Percentiles rank a stretch among this genome's conserved stretches.
phyloP scores from a whole-genome alignment of 495 filamentous ascomycete genomes.

The Annulohypoxylon maeteangense region DNA sequence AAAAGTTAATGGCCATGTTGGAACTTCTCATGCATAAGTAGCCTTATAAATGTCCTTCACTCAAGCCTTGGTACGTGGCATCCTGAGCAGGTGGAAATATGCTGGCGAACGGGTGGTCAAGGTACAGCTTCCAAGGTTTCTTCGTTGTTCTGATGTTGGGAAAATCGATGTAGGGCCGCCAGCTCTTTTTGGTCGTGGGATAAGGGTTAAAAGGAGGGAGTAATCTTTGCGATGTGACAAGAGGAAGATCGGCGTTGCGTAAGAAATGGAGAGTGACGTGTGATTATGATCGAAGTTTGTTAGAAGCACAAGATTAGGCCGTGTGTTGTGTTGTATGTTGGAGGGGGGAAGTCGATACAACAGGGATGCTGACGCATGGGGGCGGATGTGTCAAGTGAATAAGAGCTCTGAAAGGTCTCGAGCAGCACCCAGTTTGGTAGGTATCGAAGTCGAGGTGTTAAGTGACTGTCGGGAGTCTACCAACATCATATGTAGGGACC shows the following conservation, averaged over 20 bases:
- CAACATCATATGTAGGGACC: conserved; percentile 38
- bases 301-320: conserved; percentile 49
- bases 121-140: neutral
- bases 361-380: conserved; percentile 49
- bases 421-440: conserved; percentile 29
- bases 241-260: conserved; percentile 29
- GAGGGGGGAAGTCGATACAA: conserved; percentile 46
- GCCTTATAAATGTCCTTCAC: neutral
- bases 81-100: neutral
- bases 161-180: conserved; percentile 28
- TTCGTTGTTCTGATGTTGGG: conserved; percentile 11
- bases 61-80: neutral
- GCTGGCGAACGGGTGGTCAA: neutral
- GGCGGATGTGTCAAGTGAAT: conserved; percentile 44
- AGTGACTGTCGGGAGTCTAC: conserved; percentile 36
- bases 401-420: conserved; percentile 35
- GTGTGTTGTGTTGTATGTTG: conserved; percentile 49
- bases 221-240: conserved; percentile 31
- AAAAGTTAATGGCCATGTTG: neutral
- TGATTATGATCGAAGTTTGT: conserved; percentile 36
- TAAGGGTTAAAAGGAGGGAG: conserved; percentile 32
- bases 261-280: conserved; percentile 33
- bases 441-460: conserved; percentile 37
- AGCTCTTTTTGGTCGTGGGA: conserved; percentile 9
- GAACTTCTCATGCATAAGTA: conserved; percentile 1